A percentile compares a stretch with the other conserved stretches of the same genome.
Conservation (phyloP, 176 grass and related monocot genomes). For the Carex parvula region DNA sequence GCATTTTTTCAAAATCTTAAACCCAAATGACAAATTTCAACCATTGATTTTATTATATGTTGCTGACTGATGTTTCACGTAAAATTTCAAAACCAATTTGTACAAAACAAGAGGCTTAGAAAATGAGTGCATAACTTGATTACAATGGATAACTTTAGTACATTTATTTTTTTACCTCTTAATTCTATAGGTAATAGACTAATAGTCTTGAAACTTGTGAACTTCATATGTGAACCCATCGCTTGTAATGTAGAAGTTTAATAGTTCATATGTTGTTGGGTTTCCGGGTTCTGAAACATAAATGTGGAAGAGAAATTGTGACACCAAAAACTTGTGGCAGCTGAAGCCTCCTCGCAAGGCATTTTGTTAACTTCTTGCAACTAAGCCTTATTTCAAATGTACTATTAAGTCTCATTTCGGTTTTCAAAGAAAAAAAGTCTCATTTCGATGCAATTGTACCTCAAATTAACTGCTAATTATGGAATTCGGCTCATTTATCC, state of each 20-base stretch:
- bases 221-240: not conserved
- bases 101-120: not conserved
- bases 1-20: not conserved
- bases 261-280: not conserved
- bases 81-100: not conserved
- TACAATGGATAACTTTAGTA: not conserved
- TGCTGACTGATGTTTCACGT: not conserved
- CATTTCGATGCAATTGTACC: not conserved
- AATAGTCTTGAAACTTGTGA: not conserved
- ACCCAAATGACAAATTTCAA: not conserved
- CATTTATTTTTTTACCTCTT: not conserved
- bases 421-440: not conserved
- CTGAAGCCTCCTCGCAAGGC: not conserved
- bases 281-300: not conserved
- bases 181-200: not conserved
- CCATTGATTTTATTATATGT: not conserved
- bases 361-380: not conserved
- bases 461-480: not conserved
- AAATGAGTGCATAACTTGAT: not conserved
- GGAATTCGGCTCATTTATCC: not conserved
- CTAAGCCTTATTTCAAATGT: not conserved
- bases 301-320: not conserved
- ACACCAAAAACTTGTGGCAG: not conserved
- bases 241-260: not conserved
- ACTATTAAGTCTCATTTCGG: not conserved